These are phyloP conservation scores for Coniferiporia weirii DNA, from an alignment of 1,284 basidiomycete species.

Conservation along the genomic window DNA sequence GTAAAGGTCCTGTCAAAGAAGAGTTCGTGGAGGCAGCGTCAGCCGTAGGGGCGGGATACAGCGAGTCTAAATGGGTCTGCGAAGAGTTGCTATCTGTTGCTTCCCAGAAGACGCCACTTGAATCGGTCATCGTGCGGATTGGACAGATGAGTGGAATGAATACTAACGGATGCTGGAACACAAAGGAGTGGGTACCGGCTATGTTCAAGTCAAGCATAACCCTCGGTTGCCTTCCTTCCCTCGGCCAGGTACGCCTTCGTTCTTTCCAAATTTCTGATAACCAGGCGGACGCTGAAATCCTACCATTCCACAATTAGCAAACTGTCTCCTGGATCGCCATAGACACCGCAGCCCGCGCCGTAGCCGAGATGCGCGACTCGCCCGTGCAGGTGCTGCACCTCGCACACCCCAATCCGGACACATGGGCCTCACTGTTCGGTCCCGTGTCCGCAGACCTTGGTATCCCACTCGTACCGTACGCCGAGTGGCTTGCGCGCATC, in stretches of 20 bases:
- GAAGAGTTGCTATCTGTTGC: conserved; percentile 28
- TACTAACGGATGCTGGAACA: conserved; percentile 28
- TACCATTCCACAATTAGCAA: too few species aligned
- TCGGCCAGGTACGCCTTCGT: conserved; percentile 10
- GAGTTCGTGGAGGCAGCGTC: conserved; percentile 21
- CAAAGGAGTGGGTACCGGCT: conserved; percentile 28
- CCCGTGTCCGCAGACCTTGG: conserved; percentile 20
- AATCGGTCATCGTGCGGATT: conserved; percentile 23
- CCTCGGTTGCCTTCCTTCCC: conserved; percentile 19
- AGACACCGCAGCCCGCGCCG: conserved; percentile 20
- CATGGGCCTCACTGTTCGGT: conserved; percentile 23
- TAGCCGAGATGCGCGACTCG: conserved; percentile 19
- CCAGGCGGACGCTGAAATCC: too few species aligned
- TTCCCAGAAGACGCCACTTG: conserved; percentile 22
- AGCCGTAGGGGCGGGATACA: conserved; percentile 28
- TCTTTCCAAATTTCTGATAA: too few species aligned
- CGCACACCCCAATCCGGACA: conserved; percentile 24
- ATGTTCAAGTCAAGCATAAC: conserved; percentile 23
- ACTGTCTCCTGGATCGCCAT: conserved; percentile 22
- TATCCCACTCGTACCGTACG: conserved; percentile 23
- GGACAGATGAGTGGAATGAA: conserved; percentile 25
- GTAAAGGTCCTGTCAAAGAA: conserved; percentile 18
- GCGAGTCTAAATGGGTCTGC: conserved; percentile 33
- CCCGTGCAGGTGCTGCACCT: conserved; percentile 24
- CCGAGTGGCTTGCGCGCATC: conserved; percentile 24